Evolutionary conservation across 2,329 filamentous ascomycete species (phyloP), one percentile per base, ranked within the genome.

Genomic region (Tolypocladium album): DNA sequence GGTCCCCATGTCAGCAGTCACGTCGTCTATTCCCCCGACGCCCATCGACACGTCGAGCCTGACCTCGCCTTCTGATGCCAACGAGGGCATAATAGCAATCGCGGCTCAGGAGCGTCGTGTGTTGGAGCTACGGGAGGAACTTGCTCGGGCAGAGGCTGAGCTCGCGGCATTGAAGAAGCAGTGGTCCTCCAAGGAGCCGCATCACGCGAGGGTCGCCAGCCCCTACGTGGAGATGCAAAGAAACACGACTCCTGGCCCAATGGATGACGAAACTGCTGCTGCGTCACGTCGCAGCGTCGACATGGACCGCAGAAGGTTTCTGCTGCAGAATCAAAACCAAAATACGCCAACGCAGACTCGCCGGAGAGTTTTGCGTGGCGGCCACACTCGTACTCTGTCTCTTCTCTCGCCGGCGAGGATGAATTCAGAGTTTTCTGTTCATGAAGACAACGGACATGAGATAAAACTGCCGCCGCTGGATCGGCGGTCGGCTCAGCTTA

Each of bases 21-120:
- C 69, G 20, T 60, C 68, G 64, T 80, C 80, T 0, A 73, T 79
- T 34, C 82, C 82, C 3, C 76, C 78, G 13, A 83, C 83, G 1
- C 81, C 83, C 2, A 67, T 74, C 50, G 78, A 83, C 55, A 74
- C 74, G 2, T 74, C 78, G 0, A 70, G 67, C 9, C 59, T 77
- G 36, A 67, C 72, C 47, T 78, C 78, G 1, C 81, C 81, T 1
- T 74, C 77, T 43, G 84, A 87, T 62, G 78, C 84, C 58, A 82
- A 81, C 67, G 80, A 87, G 57, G 89, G 97, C 68, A 86, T 99
- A 65, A 92, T 91, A 62, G 89, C 92, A 60, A 88, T 99, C 67
- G 94, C 94, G 53, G 87, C 90, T 17, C 92, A 97, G 75, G 94
- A 99, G 76, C 83, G 94, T 60, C 87, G 86, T 65, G 93, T 99